Base-by-base conservation (phyloP, 2,329 filamentous ascomycete genomes). In the Alternaria rosae region DNA sequence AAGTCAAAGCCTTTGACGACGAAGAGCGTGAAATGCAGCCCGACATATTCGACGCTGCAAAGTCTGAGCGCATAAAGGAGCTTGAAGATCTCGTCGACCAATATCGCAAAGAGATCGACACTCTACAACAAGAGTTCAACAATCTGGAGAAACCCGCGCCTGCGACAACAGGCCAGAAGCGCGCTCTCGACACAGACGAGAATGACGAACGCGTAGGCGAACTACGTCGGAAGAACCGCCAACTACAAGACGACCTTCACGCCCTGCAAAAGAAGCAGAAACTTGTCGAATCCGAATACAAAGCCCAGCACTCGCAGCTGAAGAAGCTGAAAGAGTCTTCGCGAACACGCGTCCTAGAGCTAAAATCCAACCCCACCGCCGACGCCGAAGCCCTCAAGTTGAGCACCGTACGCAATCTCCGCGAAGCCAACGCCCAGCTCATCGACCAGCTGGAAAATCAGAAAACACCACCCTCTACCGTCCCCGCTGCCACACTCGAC, bases 351-450 rank as follows among this genome's bases (percentile, higher is more conserved):
- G 85, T 98, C 50, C 86, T 99, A 25, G 91, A 95, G 57, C 84
- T 98, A 13, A 91, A 93, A 60, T 90, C 91, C n/a, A 99, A 99
- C 78, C 95, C 95, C 0, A 98, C 95, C 0, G 89, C 93, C 0
- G 88, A 95, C 72, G 88, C 88, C 62, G 93, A 97, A 80, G 90
- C 91, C 4, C 88, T 97, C 78, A 97, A 98, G 81, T 85, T 91
- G 54, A 85, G 88, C 10, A 97, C 93, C 0, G 87, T 99, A 13
- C 85, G 85, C 10, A 90, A 90, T 0, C 87, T 99, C 10, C 88
- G 91, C 69, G 87, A 89, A 62, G 95, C 98, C 76, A 99, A 99
- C 79, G 85, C 86, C 8, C 92, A 94, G 28, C 87, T 98, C 8
- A 85, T 97, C 3, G 85, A 89, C 0, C 91, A 94, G 66, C 85